These are phyloP conservation scores for Rhodotorula diobovata DNA, from an alignment of 768 basidiomycete species.

Conservation along the genomic window DNA sequence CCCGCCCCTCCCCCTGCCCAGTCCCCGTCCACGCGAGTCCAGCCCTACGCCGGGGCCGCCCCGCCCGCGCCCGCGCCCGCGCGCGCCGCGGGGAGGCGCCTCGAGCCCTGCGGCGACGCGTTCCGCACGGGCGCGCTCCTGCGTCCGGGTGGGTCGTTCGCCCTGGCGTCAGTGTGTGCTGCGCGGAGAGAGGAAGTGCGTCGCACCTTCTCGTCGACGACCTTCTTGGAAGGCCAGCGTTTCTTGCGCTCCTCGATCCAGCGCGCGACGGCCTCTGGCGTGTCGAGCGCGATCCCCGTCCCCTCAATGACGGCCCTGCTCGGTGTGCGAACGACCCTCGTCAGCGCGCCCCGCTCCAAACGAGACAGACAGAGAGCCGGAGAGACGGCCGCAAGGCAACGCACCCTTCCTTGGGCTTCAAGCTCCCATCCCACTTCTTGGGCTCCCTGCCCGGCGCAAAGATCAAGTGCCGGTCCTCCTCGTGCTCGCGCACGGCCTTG, in stretches of 20 bases:
- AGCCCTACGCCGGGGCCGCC: neutral
- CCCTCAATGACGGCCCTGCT: slow-evolving; percentile 52
- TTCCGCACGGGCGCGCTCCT: slow-evolving; percentile 21
- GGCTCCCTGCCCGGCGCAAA: slow-evolving; percentile 43
- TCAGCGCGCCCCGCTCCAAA: too few species aligned
- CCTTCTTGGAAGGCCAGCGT: slow-evolving; percentile 69
- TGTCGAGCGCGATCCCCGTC: slow-evolving; percentile 68
- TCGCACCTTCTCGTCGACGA: slow-evolving; percentile 65
- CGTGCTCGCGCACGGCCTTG: slow-evolving; percentile 46
- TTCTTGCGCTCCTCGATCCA: slow-evolving; percentile 88
- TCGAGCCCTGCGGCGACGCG: slow-evolving; percentile 33
- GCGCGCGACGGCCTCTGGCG: slow-evolving; percentile 70
- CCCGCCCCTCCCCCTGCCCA: neutral
- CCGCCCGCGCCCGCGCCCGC: slow-evolving; percentile 15
- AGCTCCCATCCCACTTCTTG: slow-evolving; percentile 40
- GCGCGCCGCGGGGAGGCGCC: slow-evolving; percentile 14
- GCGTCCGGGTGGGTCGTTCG: too few species aligned
- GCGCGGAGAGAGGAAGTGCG: too few species aligned
- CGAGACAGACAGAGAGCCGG: too few species aligned
- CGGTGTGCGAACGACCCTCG: too few species aligned
- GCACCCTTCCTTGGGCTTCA: slow-evolving; percentile 45
- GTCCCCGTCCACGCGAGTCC: neutral
- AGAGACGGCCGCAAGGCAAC: slow-evolving; percentile 13
- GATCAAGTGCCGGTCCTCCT: slow-evolving; percentile 49
- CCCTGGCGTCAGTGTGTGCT: too few species aligned